These are phyloP conservation scores for Erodium texanum DNA, from an alignment of 441 rosid species.

Conservation along the genomic window DNA sequence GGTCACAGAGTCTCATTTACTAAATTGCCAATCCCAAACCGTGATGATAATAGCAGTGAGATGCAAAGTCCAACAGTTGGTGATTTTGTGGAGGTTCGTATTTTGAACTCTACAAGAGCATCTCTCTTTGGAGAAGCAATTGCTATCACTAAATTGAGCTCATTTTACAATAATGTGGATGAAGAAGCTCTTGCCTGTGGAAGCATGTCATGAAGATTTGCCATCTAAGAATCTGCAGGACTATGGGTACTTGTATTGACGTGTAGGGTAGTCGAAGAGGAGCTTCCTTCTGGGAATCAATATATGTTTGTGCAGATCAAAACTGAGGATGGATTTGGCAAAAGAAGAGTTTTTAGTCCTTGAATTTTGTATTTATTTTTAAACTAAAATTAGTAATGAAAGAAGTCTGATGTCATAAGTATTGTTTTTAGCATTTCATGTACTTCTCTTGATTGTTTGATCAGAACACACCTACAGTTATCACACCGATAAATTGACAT, in stretches of 20 bases:
- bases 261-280: not conserved
- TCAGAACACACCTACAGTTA: too few species aligned
- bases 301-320: not conserved
- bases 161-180: slow-evolving; percentile 33
- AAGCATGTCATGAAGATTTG: slow-evolving; percentile 11
- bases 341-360: too few species aligned
- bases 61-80: slow-evolving; percentile 52
- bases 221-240: not conserved
- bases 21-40: slow-evolving; percentile 34
- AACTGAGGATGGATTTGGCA: not conserved
- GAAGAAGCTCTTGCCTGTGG: slow-evolving; percentile 41
- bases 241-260: not conserved
- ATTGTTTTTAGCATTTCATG: too few species aligned
- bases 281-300: not conserved
- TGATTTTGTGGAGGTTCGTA: slow-evolving; percentile 67
- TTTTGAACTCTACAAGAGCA: slow-evolving; percentile 55
- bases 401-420: too few species aligned
- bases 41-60: slow-evolving; percentile 18
- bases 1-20: slow-evolving; percentile 66
- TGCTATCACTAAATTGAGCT: slow-evolving; percentile 57
- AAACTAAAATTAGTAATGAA: too few species aligned
- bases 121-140: slow-evolving; percentile 69
- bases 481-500: too few species aligned
- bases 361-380: too few species aligned
- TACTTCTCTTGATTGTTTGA: too few species aligned